Evolutionary conservation across 768 basidiomycete species (phyloP), one percentile per base, ranked within the genome.

Genomic region (Lactifluus echinatus): DNA sequence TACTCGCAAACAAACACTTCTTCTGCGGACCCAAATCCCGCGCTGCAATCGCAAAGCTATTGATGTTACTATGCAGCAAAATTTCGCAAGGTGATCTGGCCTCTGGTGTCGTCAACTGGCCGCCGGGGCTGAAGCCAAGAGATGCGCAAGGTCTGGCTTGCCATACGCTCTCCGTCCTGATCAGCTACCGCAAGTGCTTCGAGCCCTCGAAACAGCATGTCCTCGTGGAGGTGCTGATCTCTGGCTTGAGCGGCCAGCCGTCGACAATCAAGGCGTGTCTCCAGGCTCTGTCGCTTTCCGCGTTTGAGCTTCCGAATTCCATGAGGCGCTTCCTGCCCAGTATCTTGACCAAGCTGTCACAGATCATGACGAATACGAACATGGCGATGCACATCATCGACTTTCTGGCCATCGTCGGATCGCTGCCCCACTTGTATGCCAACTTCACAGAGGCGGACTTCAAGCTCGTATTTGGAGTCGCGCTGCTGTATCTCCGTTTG

Each of bases 341-440:
- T 34, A 91, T 96, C 51, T 74, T 98, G 56, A 86, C 87, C 64
- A 90, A 89, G 69, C 78, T 98, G 28, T 85, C 88, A 7, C 87
- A 89, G 68, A 95, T 98, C 72, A 94, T 97, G 85, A 91, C 91
- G 1, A 93, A 89, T 53, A 83, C 92, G 2, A 84, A 84, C 58
- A 87, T 97, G 80, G 87, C 93, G 6, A 87, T 94, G n/a, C 94
- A 98, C 67, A 94, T 98, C 68, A 82, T 98, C 57, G 89, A 89
- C 60, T 89, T 98, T 69, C 79, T 98, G 23, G 79, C 83, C 42
- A 85, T 96, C 59, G 79, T 96, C 44, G 93, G 90, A 3, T 89
- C 92, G 1, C 78, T 87, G 14, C 85, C 81, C 1, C 71, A 79
- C 6, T 74, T 98, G 6, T 89, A 93, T 69, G 83, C 84, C 55